These are phyloP conservation scores for Neopestalotiopsis sp. DNA, from an alignment of 2,329 filamentous ascomycete genomes.

Conservation along the genomic window DNA sequence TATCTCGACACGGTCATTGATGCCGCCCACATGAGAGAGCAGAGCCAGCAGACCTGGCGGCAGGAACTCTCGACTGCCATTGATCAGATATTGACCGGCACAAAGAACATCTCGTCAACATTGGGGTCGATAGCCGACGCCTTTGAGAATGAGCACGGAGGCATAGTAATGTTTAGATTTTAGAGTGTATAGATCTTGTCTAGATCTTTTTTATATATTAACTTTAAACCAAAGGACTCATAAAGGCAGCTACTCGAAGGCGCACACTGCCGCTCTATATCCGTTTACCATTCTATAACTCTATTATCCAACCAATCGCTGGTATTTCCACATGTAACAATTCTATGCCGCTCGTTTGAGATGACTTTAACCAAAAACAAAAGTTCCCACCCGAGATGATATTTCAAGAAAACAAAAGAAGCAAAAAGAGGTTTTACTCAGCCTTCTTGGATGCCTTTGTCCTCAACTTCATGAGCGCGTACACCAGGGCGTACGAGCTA, in stretches of 20 bases:
- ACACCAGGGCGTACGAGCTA: constrained; percentile 16
- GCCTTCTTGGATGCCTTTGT: constrained; percentile 21
- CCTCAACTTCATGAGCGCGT: constrained; percentile 20
- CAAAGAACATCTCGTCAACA: constrained; percentile 22
- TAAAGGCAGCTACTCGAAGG: neutral
- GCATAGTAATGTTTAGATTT: constrained; percentile 24
- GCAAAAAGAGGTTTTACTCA: neutral
- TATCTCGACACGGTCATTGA: constrained; percentile 23
- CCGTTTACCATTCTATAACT: neutral
- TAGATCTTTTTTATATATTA: neutral
- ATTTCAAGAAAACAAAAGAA: too few relatives aligned
- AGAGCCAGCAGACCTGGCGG: constrained; percentile 19
- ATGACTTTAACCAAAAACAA: neutral
- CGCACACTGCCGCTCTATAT: neutral
- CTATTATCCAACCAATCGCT: neutral
- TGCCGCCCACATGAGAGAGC: constrained; percentile 14
- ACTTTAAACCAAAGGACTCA: neutral
- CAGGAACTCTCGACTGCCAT: constrained; percentile 18
- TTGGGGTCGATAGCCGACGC: constrained; percentile 22
- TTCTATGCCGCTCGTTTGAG: neutral
- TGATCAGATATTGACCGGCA: constrained; percentile 20
- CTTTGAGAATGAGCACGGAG: constrained; percentile 24
- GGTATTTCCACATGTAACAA: neutral
- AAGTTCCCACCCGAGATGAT: too few relatives aligned
- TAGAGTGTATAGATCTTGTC: constrained; percentile 11